Evolutionary conservation across 305 asterid genomes (phyloP), one percentile per base, ranked within the genome.

Genomic region (Solanum hybrid): DNA sequence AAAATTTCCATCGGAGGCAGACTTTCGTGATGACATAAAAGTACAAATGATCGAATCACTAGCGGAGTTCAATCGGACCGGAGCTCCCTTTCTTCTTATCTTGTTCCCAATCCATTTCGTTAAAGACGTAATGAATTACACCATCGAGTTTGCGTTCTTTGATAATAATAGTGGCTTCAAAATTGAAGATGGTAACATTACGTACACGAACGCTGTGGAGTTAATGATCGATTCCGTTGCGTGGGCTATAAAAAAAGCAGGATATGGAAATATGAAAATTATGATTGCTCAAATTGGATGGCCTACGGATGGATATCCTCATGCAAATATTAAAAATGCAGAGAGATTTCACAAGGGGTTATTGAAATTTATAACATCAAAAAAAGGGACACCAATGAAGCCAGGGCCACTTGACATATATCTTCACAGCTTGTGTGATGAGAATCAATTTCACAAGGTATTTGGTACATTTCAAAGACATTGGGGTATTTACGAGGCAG

Each of bases 291-390:
- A 89, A 8, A 61, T 95, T 1, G 96, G 96, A 0, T 95, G 96
- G 97, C 96, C 97, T 1, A 95, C 96, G 0, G 96, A 95, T 37
- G 96, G 96, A 5, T 80, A 12, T 45, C 27, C 65, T 0, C 90
- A 91, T 10, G 96, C 94, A 7, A 90, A 34, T 38, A 6, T 41
- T 9, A 10, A 24, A 0, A 41, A 87, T 1, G 95, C 96, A 0
- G 94, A 93, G 91, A 88, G 93, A 1, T 94, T 89, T 61, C 93
- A 34, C 89, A 91, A 87, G 3, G 34, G 57, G 37, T n/a, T 95
- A 9, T 57, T 94, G 12, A 94, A 93, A 3, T 57, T 17, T 24
- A 90, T 93, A n/a, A 27, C 34, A 2, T 88, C 92, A 75, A 89
- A 93, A 31, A 89, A 57, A 38, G 97, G 97, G 29, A 94, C 97